Percentiles rank a stretch among this genome's conserved stretches.
phyloP scores from a whole-genome alignment of 495 filamentous ascomycete species.

The Parathielavia appendiculata region DNA sequence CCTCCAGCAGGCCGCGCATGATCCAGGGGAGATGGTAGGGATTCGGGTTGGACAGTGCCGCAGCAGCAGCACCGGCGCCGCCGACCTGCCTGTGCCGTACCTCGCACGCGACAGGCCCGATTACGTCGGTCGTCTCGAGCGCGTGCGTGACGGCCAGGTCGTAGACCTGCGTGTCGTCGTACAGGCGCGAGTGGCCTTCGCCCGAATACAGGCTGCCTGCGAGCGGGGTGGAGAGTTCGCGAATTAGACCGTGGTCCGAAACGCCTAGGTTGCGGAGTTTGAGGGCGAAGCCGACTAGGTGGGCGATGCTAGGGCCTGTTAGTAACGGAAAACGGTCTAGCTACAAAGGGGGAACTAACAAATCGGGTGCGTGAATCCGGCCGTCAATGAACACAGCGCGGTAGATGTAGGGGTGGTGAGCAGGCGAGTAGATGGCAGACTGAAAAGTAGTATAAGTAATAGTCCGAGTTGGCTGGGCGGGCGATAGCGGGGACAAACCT shows the following conservation, averaged over 20 bases:
- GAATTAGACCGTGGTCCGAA: slow-evolving; percentile 85
- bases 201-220: slow-evolving; percentile 88
- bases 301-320: slow-evolving; percentile 59
- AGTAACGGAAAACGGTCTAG: slow-evolving; percentile 12
- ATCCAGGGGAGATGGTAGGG: slow-evolving; percentile 92
- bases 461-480: not conserved
- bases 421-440: slow-evolving; percentile 79
- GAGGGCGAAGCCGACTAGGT: slow-evolving; percentile 86
- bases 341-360: slow-evolving; percentile 46
- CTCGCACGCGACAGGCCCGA: slow-evolving; percentile 46
- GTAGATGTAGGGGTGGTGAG: slow-evolving; percentile 86
- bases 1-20: slow-evolving; percentile 86
- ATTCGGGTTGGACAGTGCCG: slow-evolving; percentile 51
- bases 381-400: slow-evolving; percentile 93
- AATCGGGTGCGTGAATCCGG: slow-evolving; percentile 85
- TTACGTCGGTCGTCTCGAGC: slow-evolving; percentile 69
- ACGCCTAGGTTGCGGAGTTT: slow-evolving; percentile 91
- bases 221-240: slow-evolving; percentile 80
- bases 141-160: slow-evolving; percentile 79
- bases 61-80: slow-evolving; percentile 23
- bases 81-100: slow-evolving; percentile 17
- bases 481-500: slow-evolving; percentile 45
- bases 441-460: slow-evolving; percentile 29
- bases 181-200: slow-evolving; percentile 88
- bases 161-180: slow-evolving; percentile 87